A percentile compares a stretch with the other conserved stretches of the same genome.
These are phyloP conservation scores for Metschnikowia arizonensis DNA, from an alignment of 805 yeast species.

Conservation along the genomic window DNA sequence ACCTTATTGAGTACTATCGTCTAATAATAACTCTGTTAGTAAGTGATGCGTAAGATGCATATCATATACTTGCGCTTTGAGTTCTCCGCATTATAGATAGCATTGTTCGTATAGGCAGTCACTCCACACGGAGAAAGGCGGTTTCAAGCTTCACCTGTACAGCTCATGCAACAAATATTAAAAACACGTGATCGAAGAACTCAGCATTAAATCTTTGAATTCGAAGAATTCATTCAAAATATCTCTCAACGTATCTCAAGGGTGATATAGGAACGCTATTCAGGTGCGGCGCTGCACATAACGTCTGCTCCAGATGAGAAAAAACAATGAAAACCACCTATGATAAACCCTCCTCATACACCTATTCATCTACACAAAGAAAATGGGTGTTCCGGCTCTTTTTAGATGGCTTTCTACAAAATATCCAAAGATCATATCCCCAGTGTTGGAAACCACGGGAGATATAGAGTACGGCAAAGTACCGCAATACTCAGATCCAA, in stretches of 20 bases:
- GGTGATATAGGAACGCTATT: not conserved
- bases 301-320: slow-evolving; percentile 4
- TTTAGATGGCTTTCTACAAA: slow-evolving; percentile 93
- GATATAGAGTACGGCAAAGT: slow-evolving; percentile 35
- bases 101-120: too few species aligned
- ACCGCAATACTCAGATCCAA: slow-evolving; percentile 60
- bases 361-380: not conserved
- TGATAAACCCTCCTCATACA: not conserved
- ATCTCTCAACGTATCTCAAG: not conserved
- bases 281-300: not conserved
- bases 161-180: too few species aligned
- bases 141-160: too few species aligned
- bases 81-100: too few species aligned
- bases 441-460: slow-evolving; percentile 72
- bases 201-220: too few species aligned
- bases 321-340: not conserved
- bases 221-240: too few species aligned
- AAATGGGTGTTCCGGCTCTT: slow-evolving; percentile 96
- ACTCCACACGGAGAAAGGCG: too few species aligned
- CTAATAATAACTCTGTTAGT: too few species aligned
- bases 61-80: too few species aligned
- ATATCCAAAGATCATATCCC: slow-evolving; percentile 90
- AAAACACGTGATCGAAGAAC: too few species aligned
- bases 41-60: too few species aligned
- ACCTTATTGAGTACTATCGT: too few species aligned